phyloP scores from a whole-genome alignment of 306 rosid genomes.

The Mucuna pruriens region DNA sequence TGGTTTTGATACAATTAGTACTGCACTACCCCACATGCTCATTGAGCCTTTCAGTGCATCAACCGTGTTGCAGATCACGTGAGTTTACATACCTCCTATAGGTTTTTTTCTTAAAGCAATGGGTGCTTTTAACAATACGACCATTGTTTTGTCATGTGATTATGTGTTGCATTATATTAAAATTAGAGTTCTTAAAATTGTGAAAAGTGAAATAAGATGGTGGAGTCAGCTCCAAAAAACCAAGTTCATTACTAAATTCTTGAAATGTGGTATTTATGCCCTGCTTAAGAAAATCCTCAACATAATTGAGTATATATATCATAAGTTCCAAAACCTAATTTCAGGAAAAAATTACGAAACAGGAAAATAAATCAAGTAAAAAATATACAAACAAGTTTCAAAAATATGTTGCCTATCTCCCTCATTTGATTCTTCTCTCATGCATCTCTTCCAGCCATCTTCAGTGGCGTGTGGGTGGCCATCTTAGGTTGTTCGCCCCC shows the following conservation, averaged over 20 bases:
- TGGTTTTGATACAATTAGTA: conserved; percentile 42
- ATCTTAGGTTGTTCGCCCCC: too few relatives aligned
- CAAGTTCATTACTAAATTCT: too few relatives aligned
- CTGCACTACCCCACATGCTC: conserved; percentile 67
- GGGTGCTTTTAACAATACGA: background rate
- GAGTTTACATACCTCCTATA: conserved; percentile 36
- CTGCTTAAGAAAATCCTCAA: background rate
- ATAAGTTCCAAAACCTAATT: background rate
- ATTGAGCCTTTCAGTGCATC: conserved; percentile 69
- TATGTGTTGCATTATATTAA: background rate
- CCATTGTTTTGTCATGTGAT: background rate
- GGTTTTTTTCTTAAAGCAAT: background rate
- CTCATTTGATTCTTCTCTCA: too few relatives aligned
- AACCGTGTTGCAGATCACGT: conserved; percentile 72
- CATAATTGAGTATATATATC: background rate
- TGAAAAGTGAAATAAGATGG: background rate
- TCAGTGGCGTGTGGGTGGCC: too few relatives aligned
- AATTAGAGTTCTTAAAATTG: background rate
- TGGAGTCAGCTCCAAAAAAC: background rate
- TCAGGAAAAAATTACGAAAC: background rate
- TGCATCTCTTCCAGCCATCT: too few relatives aligned
- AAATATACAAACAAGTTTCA: background rate
- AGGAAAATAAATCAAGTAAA: background rate
- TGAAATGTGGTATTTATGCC: background rate
- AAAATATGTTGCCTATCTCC: too few relatives aligned